A percentile compares a stretch with the other conserved stretches of the same genome.
phyloP scores from a whole-genome alignment of 805 yeast species.

The Barnettozyma salicaria region DNA sequence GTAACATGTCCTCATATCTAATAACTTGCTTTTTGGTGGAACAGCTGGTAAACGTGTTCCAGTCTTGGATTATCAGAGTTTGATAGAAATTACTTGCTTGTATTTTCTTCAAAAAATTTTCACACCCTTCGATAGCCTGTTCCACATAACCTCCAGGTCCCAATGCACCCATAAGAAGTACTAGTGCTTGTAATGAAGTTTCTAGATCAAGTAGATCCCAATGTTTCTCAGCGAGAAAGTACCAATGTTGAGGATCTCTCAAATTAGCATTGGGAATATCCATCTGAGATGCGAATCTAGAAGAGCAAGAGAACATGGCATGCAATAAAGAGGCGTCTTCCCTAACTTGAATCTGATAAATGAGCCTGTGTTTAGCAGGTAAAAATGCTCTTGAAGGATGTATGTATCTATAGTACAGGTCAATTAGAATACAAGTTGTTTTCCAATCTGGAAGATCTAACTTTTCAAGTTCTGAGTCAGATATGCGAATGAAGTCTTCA shows the following conservation, averaged over 20 bases:
- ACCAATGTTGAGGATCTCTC: conserved; percentile 35
- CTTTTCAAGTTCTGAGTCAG: conserved; percentile 27
- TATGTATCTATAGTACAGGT: conserved; percentile 37
- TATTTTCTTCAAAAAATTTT: conserved; percentile 19
- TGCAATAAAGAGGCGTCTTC: conserved; percentile 28
- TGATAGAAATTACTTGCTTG: conserved; percentile 13
- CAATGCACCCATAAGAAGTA: conserved; percentile 26
- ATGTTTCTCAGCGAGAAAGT: conserved; percentile 29
- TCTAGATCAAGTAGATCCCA: conserved; percentile 28
- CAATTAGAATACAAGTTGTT: conserved; percentile 30
- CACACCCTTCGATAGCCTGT: conserved; percentile 27
- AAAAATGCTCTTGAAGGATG: conserved; percentile 33
- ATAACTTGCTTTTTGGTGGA: conserved; percentile 30
- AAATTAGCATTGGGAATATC: conserved; percentile 23
- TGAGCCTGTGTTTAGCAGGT: conserved; percentile 30
- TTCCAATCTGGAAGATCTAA: conserved; percentile 35
- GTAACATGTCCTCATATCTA: conserved; percentile 29
- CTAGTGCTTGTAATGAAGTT: conserved; percentile 25
- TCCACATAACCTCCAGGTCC: conserved; percentile 27
- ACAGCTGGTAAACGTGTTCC: conserved; percentile 22
- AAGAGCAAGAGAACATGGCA: conserved; percentile 33
- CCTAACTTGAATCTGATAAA: conserved; percentile 27
- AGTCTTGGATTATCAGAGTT: conserved; percentile 20
- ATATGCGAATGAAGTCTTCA: conserved; percentile 17
- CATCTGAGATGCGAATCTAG: conserved; percentile 28